Conservation (phyloP, 805 yeast species). For the Nakazawaea pomicola region DNA sequence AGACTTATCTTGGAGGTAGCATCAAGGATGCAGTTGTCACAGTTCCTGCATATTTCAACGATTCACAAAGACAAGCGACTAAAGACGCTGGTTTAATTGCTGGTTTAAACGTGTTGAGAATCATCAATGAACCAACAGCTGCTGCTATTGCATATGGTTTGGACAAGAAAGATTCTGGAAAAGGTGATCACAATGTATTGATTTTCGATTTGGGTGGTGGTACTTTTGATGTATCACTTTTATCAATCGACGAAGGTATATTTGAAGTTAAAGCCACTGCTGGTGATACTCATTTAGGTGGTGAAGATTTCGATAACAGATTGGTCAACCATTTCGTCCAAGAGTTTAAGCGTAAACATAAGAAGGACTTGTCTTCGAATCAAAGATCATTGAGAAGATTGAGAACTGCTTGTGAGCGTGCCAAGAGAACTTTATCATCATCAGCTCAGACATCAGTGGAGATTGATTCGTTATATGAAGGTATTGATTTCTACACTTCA, state of each 20-base stretch:
- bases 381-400: conserved; percentile 98
- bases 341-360: conserved; percentile 97
- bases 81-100: conserved; percentile 71
- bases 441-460: conserved; percentile 93
- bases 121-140: conserved; percentile 81
- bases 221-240: conserved; percentile 74
- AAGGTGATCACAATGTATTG: conserved; percentile 46
- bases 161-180: conserved; percentile 39
- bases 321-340: conserved; percentile 85
- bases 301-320: conserved; percentile 78
- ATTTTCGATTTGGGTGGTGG: conserved; percentile 83
- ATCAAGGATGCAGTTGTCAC: conserved; percentile 75
- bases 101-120: conserved; percentile 72
- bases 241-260: conserved; percentile 76
- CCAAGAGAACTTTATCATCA: conserved; percentile 96
- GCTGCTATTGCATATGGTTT: conserved; percentile 82
- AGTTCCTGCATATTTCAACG: conserved; percentile 82
- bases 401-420: conserved; percentile 99
- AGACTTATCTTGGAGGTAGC: conserved; percentile 44
- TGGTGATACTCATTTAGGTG: conserved; percentile 83
- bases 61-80: conserved; percentile 80
- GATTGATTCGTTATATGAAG: conserved; percentile 92
- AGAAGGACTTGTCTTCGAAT: conserved; percentile 87
- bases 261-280: conserved; percentile 80
- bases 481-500: conserved; percentile 94